Base-by-base conservation (phyloP, 805 yeast species). In the Ogataea minuta region DNA sequence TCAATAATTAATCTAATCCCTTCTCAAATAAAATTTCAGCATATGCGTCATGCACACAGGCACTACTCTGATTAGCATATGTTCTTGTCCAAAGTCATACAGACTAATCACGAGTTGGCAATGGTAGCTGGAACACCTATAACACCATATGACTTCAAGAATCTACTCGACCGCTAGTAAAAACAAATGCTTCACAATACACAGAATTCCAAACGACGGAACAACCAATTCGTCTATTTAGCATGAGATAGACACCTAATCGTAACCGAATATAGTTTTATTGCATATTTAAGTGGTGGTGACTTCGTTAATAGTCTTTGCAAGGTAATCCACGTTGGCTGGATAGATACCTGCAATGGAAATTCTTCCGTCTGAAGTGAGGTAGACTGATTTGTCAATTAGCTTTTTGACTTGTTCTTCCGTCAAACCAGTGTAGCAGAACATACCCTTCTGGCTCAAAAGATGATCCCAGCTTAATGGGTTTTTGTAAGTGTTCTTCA, bases 361-460 rank as follows among this genome's bases (percentile, higher is more conserved):
- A 60, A 91, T 79, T 60, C 99, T 81, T 26, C 98, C 98, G 62
- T 89, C 93, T 46, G 79, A 74, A 20, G 96, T 88, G 53, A 93
- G 77, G 63, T 91, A 91, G 27, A 91, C 82, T 12, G 86, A 79
- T 62, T 86, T 79, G 36, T 74, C 70, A 60, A 84, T 82, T 56
- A 91, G 72, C 46, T 71, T 66, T 43, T 77, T 70, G 34, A 87
- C 91, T 66, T 89, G 95, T 34, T 75, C 78, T 31, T 77, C 69
- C 23, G 65, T 60, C 46, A 91, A 73, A 6, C 96, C 96, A 24
- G 97, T 90, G 71, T 76, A 91, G 55, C 91, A 86, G 67, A 91
- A 91, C 98, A 91, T 91, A 54, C 99, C 99, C 61, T 91, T 84
- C 66, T 91, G 98, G 58, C 81, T 75, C 41, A 84, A 70, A 54